These are phyloP conservation scores for Leccinum truebloodii DNA, from an alignment of 768 basidiomycete genomes.

Conservation along the genomic window DNA sequence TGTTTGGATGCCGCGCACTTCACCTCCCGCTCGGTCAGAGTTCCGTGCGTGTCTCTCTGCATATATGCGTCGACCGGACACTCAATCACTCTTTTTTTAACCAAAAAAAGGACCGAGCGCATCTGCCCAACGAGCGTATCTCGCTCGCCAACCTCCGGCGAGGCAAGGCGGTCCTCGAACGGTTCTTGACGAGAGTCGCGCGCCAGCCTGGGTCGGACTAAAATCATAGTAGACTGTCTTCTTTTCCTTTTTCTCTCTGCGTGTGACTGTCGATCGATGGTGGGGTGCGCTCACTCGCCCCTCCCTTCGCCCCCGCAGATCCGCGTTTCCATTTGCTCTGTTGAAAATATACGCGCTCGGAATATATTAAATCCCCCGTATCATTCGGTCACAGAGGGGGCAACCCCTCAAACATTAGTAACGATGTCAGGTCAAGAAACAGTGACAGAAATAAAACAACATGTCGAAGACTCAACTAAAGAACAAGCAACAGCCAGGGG, in stretches of 20 bases:
- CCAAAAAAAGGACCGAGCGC: constrained; percentile 73
- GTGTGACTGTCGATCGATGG: neutral
- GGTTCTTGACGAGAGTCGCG: constrained; percentile 63
- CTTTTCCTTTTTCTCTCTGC: neutral
- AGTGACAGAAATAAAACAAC: neutral
- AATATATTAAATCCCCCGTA: neutral
- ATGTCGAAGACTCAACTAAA: neutral
- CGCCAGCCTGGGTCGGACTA: neutral
- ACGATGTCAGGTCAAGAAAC: neutral
- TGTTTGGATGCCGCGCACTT: constrained; percentile 84
- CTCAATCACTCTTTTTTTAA: neutral
- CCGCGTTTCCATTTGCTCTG: neutral
- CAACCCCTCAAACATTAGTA: neutral
- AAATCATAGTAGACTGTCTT: neutral
- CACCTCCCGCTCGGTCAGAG: constrained; percentile 96
- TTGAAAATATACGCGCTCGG: neutral
- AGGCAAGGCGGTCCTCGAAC: constrained; percentile 76
- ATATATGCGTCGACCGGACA: neutral
- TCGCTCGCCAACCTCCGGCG: constrained; percentile 77
- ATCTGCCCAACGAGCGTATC: constrained; percentile 92
- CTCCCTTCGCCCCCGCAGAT: neutral
- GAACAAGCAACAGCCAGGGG: neutral
- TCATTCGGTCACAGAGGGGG: neutral
- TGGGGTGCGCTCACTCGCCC: neutral
- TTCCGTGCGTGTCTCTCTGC: constrained; percentile 53